phyloP scores from a whole-genome alignment of 1,139 yeast genomes.

The Blastobotrys ciferrii region DNA sequence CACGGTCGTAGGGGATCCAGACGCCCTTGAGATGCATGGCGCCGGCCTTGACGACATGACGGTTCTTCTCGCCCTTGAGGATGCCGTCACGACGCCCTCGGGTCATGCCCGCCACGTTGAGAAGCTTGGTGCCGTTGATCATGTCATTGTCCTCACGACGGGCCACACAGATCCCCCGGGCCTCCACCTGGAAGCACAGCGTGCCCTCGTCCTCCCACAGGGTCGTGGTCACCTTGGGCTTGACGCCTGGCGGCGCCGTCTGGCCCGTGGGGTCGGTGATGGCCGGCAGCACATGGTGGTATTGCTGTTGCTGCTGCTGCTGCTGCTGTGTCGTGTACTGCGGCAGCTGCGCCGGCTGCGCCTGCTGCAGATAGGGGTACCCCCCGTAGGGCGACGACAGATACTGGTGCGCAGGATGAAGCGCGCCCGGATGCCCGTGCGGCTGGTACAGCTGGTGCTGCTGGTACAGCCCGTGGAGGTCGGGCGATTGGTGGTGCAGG shows the following conservation, averaged over 20 bases:
- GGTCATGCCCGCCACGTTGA: conserved; percentile 93
- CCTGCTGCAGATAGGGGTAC: conserved; percentile 22
- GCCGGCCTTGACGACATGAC: conserved; percentile 94
- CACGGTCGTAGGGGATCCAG: conserved; percentile 96
- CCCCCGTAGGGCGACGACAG: conserved; percentile 11
- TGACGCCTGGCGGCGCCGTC: conserved; percentile 56
- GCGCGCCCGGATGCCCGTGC: conserved; percentile 8
- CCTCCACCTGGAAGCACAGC: conserved; percentile 91
- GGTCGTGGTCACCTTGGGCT: conserved; percentile 89
- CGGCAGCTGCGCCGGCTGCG: conserved; percentile 15
- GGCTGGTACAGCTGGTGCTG: conserved; percentile 8
- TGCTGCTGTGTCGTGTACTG: conserved; percentile 16
- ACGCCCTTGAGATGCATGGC: conserved; percentile 97
- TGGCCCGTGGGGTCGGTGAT: conserved; percentile 54
- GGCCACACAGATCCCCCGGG: conserved; percentile 85
- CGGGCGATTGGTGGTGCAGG: conserved; percentile 6
- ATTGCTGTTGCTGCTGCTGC: conserved; percentile 18
- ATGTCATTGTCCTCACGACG: conserved; percentile 89
- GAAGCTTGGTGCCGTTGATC: conserved; percentile 91
- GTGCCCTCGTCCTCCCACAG: conserved; percentile 98
- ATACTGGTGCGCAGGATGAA: conserved; percentile 12
- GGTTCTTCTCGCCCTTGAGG: conserved; percentile 77
- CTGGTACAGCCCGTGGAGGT: conserved; percentile 2
- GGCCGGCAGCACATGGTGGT: conserved; percentile 19
- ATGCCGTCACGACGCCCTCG: conserved; percentile 96